Evolutionary conservation across 2,329 filamentous ascomycete genomes (phyloP).

Genomic region (Mycocentrospora acerina): DNA sequence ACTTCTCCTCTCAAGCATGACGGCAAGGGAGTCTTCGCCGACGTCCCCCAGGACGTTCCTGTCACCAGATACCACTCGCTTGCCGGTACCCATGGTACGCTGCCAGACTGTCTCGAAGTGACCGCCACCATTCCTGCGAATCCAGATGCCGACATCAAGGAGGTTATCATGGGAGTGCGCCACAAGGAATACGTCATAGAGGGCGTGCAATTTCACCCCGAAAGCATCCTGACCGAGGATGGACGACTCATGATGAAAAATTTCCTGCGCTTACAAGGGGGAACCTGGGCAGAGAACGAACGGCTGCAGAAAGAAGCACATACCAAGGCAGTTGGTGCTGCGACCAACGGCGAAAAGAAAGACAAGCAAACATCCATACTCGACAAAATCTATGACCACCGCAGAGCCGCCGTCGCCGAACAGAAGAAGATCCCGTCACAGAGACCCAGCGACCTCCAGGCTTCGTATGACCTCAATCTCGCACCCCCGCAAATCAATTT

Average conservation of each 20-base stretch:
- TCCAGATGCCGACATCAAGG: conserved; percentile 72
- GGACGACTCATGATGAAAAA: conserved; percentile 90
- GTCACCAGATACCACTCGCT: conserved; percentile 97
- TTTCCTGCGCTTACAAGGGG: conserved; percentile 83
- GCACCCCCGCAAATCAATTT: conserved; percentile 84
- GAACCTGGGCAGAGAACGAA: conserved; percentile 86
- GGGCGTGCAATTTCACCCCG: conserved; percentile 96
- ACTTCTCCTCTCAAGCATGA: conserved; percentile 91
- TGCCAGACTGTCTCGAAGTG: conserved; percentile 83
- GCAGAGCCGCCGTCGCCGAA: conserved; percentile 70
- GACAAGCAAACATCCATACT: conserved; percentile 80
- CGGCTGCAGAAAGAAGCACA: conserved; percentile 47
- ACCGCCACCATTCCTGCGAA: conserved; percentile 79
- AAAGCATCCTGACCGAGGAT: conserved; percentile 90
- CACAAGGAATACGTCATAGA: conserved; percentile 92
- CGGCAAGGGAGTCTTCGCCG: conserved; percentile 83
- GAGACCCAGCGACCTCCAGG: conserved; percentile 78
- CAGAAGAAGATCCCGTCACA: conserved; percentile 88
- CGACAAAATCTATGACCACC: conserved; percentile 84
- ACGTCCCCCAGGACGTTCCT: conserved; percentile 75
- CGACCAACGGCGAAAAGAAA: conserved; percentile 22
- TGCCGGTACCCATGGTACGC: conserved; percentile 83
- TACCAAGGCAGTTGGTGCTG: conserved; percentile 34
- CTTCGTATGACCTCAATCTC: conserved; percentile 79
- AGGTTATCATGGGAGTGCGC: conserved; percentile 93